Evolutionary conservation across 805 yeast species (phyloP).

Genomic region (Candida maesae): DNA sequence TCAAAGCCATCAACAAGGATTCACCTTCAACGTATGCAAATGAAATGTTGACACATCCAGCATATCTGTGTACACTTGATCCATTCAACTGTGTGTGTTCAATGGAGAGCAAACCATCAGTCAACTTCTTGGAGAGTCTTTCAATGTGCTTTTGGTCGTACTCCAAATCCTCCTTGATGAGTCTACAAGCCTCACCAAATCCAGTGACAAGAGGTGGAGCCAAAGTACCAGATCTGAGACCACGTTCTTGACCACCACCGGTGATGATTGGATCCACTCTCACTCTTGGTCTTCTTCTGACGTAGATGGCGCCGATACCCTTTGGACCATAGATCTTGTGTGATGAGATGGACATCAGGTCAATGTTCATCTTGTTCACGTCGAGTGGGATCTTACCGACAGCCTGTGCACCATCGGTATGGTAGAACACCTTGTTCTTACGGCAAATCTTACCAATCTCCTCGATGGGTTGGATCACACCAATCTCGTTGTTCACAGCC

Average conservation of each 20-base stretch:
- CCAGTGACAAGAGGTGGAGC: slow-evolving; percentile 97
- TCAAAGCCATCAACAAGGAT: slow-evolving; percentile 93
- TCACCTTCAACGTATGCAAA: slow-evolving; percentile 99
- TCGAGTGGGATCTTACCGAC: slow-evolving; percentile 91
- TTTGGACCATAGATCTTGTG: slow-evolving; percentile 98
- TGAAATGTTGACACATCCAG: slow-evolving; percentile 95
- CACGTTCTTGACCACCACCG: slow-evolving; percentile 99
- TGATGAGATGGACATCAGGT: slow-evolving; percentile 87
- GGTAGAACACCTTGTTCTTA: slow-evolving; percentile 88
- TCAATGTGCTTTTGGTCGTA: slow-evolving; percentile 71
- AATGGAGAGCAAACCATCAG: slow-evolving; percentile 66
- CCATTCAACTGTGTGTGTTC: slow-evolving; percentile 93
- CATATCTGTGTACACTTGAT: slow-evolving; percentile 64
- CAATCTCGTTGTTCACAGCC: slow-evolving; percentile 98
- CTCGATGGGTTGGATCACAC: slow-evolving; percentile 93
- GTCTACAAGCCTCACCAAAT: slow-evolving; percentile 94
- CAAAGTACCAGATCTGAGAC: slow-evolving; percentile 92
- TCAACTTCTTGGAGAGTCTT: slow-evolving; percentile 68
- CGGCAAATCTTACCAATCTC: slow-evolving; percentile 90
- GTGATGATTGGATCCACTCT: slow-evolving; percentile 91
- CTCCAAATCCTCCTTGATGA: slow-evolving; percentile 68
- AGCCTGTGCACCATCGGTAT: slow-evolving; percentile 97
- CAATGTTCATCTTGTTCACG: slow-evolving; percentile 91
- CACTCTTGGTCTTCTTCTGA: slow-evolving; percentile 97
- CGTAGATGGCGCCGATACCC: slow-evolving; percentile 94